Base-by-base conservation (phyloP, 495 filamentous ascomycete genomes). In the Aspergillus funiculosus region DNA sequence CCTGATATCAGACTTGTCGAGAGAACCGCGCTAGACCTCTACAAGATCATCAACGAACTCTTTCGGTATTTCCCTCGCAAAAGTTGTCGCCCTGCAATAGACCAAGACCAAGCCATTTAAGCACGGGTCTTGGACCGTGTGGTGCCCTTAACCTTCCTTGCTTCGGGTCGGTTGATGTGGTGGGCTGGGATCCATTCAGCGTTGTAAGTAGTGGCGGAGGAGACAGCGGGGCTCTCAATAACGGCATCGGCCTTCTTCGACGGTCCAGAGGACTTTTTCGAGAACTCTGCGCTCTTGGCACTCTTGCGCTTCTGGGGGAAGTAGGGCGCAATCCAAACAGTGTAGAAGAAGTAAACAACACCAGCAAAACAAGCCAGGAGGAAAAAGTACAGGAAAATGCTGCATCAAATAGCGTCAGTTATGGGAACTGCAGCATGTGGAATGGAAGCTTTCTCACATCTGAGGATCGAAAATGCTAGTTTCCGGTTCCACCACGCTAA, bases 321-420 rank as follows among this genome's bases (percentile, higher is more conserved):
- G 59, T 97, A 82, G n/a, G 88, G 81, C 38, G 89, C 85, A 68
- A 98, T 79, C 87, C 90, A 97, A 60, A 91, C 95, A 65, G 81
- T 92, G 77, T 98, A 98, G 70, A 95, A 89, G 65, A 94, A 96
- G 79, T 92, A 95, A 64, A 81, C 73, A 30, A 84, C 86, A 44
- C 83, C 89, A 52, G 62, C 79, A 62, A 94, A 90, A 58, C 72
- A 78, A 45, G 77, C 79, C 43, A 80, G 66, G 53, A 98, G 88
- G 75, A 97, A 80, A 64, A 95, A 80, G 74, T 97, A 98, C 47
- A 98, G 83, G 81, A 98, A 98, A 68, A 95, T 85, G 56, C 90
- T 94, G 14, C 8, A 37, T 21, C 3, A 15, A 2, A 38, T 46
- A n/a, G n/a, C n/a, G n/a, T n/a, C n/a, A n/a, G n/a, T n/a, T n/a